Evolutionary conservation across 164 flowering plant genomes (phyloP), one percentile per base, ranked within the genome.

Genomic region (Magnolia changhungtana): DNA sequence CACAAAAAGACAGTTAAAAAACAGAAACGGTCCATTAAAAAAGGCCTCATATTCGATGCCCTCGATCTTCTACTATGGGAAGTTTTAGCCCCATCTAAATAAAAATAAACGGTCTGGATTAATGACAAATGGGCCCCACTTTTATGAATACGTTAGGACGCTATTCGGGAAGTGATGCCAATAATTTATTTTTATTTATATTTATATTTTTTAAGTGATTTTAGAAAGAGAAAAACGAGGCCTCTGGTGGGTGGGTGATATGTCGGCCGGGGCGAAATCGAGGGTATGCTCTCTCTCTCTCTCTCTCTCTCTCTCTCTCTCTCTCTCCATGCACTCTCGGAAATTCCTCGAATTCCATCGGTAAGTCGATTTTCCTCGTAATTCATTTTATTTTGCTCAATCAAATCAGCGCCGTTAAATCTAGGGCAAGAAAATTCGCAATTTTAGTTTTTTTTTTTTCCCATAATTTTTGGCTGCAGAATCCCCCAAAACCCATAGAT

Each of bases 401-500:
- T 64, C 72, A 67, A 66, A 45, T 74, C 72, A 7, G 50, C 67
- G 71, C 51, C 21, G 45, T 55, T 74, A 45, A 55, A 19, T 18
- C 3, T 5, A 64, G 27, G 14, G 11, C 45, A 65, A 51, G 67
- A 20, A 45, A 18, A n/a, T 49, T 73, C 67, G 27, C 29, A 27
- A 50, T 72, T 27, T 19, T 77, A 55, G 9, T 4, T 27, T 79
- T 72, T 5, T 4, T 27, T 79, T 72, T 5, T 5, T 5, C 45
- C 45, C 45, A 3, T 37, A 37, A 37, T 37, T 37, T 37, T 3
- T 76, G 67, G 75, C 29, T 21, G 45, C 75, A 21, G 70, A 23
- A 58, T 49, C 37, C 73, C 66, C 58, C 67, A 70, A 75, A 78
- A 77, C 74, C 69, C 76, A 79, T 78, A 81, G 90, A 86, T 87